Base-by-base conservation (phyloP, 1,284 basidiomycete genomes). In the Ustilago sp. region DNA sequence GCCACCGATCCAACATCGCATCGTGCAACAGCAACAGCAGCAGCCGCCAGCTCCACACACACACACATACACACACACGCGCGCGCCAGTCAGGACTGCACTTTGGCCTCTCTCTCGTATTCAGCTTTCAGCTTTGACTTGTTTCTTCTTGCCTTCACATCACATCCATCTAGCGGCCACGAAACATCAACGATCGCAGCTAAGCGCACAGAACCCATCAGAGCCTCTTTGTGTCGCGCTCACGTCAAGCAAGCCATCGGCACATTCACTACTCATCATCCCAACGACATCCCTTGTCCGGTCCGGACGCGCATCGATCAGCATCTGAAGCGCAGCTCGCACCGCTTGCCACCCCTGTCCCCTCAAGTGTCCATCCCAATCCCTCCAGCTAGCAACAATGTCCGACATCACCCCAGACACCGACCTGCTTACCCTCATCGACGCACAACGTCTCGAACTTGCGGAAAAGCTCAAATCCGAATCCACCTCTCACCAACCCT, bases 391-490 rank as follows among this genome's bases (percentile, higher is more conserved):
- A 31, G 48, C 55, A 17, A 59, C n/a, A 35, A 76, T 76, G 74
- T 68, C 71, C 35, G 74, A 68, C 55, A 60, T 76, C 65, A 65
- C 68, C 59, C 62, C 68, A 54, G 68, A 68, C 58, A 63, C 60
- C 8, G 70, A 69, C 28, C 70, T 79, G 43, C 55, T 66, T 12
- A 41, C 66, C 19, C 68, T 82, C 47, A 68, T 69, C 23, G 80
- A 80, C 48, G 57, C 70, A 2, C 78, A 81, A 53, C 63, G 76
- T 28, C 65, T 68, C 31, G 79, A 80, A 50, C 77, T 82, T 9
- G 79, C 74, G 48, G 64, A 78, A 15, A 74, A 71, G 59, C 53
- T 81, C 45, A 59, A 68, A 8, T 41, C 74, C 51, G 68, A 77
- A 47, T 68, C 69, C 8, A 58, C 45, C n/a, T 31, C 75, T 0